phyloP scores from a whole-genome alignment of 2,329 filamentous ascomycete genomes.

The Arthrobotrys pseudoclavata region DNA sequence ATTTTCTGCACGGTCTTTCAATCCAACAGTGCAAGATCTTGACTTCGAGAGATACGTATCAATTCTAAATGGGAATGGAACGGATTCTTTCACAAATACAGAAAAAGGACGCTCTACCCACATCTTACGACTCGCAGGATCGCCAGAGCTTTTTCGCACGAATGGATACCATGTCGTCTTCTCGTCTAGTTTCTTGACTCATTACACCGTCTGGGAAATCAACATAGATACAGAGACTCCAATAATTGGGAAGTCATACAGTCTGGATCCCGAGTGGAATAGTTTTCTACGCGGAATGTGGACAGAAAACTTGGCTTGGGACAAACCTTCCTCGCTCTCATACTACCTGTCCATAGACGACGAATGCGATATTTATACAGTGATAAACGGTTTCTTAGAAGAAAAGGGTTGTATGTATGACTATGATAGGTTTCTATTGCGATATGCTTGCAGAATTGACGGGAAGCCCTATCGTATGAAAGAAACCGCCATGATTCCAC shows the following conservation, averaged over 20 bases:
- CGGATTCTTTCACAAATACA: not conserved
- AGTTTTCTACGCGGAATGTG: not conserved
- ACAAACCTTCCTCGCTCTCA: not conserved
- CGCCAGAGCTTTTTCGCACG: constrained; percentile 18
- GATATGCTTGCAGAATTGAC: constrained; percentile 6
- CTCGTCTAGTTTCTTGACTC: constrained; percentile 21
- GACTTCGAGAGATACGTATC: not conserved
- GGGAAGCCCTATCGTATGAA: constrained; percentile 19
- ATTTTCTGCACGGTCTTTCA: not conserved
- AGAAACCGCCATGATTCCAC: not conserved
- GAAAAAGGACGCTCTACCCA: not conserved
- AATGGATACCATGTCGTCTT: not conserved
- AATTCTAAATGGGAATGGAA: constrained; percentile 2
- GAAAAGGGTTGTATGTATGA: not conserved
- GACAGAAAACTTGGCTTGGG: not conserved
- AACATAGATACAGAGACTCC: not conserved
- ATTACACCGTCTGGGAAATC: constrained; percentile 21
- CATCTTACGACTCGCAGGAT: not conserved
- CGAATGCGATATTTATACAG: constrained; percentile 1
- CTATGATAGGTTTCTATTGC: constrained; percentile 1
- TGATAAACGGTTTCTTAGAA: constrained; percentile 10
- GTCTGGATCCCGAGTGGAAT: constrained; percentile 9
- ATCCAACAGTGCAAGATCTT: not conserved
- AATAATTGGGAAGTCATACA: constrained; percentile 9
- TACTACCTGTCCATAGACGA: constrained; percentile 22